phyloP scores from a whole-genome alignment of 2,329 filamentous ascomycete species.

The Rasamsonia emersonii region DNA sequence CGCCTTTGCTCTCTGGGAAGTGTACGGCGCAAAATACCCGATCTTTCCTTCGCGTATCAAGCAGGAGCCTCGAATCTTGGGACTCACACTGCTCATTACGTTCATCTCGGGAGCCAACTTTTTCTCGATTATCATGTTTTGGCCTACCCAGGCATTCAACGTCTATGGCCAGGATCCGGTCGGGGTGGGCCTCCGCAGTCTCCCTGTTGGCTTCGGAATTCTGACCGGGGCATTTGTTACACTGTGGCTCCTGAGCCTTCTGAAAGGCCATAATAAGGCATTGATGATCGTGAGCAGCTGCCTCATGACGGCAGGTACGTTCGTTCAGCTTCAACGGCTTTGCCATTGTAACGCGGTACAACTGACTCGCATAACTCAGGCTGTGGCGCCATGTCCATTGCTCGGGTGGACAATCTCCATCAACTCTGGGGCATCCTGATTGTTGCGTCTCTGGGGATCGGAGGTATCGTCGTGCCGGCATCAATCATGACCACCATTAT shows the following conservation, averaged over 20 bases:
- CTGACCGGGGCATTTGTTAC: slow-evolving; percentile 53
- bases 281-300: slow-evolving; percentile 52
- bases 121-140: slow-evolving; percentile 49
- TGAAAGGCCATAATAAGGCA: slow-evolving; percentile 51
- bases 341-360: neutral
- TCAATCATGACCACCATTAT: slow-evolving; percentile 62
- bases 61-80: slow-evolving; percentile 42
- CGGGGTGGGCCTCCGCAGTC: slow-evolving; percentile 54
- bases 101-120: slow-evolving; percentile 54
- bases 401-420: slow-evolving; percentile 44
- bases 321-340: neutral
- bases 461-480: slow-evolving; percentile 59
- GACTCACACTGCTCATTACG: slow-evolving; percentile 48
- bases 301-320: slow-evolving; percentile 55
- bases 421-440: slow-evolving; percentile 51
- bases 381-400: slow-evolving; percentile 46
- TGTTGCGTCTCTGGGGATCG: slow-evolving; percentile 56
- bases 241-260: slow-evolving; percentile 48
- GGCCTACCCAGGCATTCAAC: slow-evolving; percentile 57
- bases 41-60: slow-evolving; percentile 38
- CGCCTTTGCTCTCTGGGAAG: slow-evolving; percentile 39
- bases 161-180: slow-evolving; percentile 58
- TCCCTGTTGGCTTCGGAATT: slow-evolving; percentile 58
- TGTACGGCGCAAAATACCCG: slow-evolving; percentile 38
- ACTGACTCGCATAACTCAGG: slow-evolving; percentile 21